Evolutionary conservation across 352 stramenopile genomes (phyloP).

Genomic region (Pythium coloratum): DNA sequence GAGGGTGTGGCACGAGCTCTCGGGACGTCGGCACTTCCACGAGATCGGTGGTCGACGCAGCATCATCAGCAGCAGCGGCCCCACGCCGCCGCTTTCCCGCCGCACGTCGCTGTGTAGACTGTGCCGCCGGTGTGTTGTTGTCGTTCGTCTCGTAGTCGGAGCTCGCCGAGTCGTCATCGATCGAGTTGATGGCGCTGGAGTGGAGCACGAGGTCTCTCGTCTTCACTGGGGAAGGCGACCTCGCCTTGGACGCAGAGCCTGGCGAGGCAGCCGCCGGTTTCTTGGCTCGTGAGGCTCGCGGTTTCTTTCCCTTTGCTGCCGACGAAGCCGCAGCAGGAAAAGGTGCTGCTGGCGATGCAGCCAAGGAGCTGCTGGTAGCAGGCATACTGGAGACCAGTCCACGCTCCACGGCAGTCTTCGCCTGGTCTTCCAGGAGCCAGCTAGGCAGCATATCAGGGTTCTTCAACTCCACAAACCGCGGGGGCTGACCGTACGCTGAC

Average conservation of each 20-base stretch:
- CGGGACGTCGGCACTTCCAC: constrained; percentile 40
- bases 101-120: constrained; percentile 3
- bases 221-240: constrained; percentile 6
- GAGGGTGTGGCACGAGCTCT: constrained; percentile 51
- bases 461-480: constrained; percentile 25
- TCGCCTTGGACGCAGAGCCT: background rate
- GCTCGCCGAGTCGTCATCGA: constrained; percentile 30
- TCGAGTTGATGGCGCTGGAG: constrained; percentile 29
- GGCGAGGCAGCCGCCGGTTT: background rate
- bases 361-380: background rate
- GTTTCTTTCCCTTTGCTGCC: constrained; percentile 6
- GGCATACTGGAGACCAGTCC: background rate
- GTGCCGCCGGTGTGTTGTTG: background rate
- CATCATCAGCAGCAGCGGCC: background rate
- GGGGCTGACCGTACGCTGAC: background rate
- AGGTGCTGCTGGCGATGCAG: background rate
- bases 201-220: constrained; percentile 29
- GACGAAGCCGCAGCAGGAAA: background rate
- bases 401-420: constrained; percentile 23
- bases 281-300: background rate
- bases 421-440: constrained; percentile 29
- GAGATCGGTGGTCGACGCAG: constrained; percentile 30
- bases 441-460: constrained; percentile 29
- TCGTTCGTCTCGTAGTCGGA: constrained; percentile 36
- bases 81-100: constrained; percentile 40